Evolutionary conservation across 192 early-diverging fungal genomes (phyloP), one percentile per base, ranked within the genome.

Genomic region (Podila horticola): DNA sequence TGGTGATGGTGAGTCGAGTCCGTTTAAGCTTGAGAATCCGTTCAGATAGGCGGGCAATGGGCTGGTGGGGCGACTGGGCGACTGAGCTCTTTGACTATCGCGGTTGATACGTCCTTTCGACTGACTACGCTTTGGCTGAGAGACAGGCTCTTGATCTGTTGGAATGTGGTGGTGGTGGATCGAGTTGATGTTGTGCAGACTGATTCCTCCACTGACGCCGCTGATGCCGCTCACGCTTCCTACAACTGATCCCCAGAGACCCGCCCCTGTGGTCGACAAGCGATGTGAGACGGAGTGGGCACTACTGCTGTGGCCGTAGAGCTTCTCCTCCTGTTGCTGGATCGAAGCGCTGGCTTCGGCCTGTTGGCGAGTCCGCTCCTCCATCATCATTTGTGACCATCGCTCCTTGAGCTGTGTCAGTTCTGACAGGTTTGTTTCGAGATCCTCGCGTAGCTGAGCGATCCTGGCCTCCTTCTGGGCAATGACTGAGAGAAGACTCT

Each of bases 311-410:
- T 66, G 67, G 15, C 75, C 75, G 55, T 77, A 66, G 10, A 58
- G 58, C 0, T 71, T 63, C 7, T 69, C 33, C 17, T 79, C 68
- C 49, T 79, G 76, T 20, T 79, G 64, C 55, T 79, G 76, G 20
- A 79, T 79, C 61, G 76, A 58, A 0, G 75, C 75, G 15, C 65
- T 71, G 65, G 70, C 75, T 26, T 79, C 75, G 0, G 75, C 75
- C 26, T 79, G 75, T 38, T 72, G 70, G 22, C 76, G 64, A 15
- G 49, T 72, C 13, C 76, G 69, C 41, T 79, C 76, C 38, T 79
- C 76, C 30, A 79, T 63, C 76, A 79, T 79, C 76, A 79, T 79
- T 31, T 79, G 76, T 15, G 76, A 79, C 76, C 76, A 79, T 12
- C 76, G 69, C 33, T 79, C 76, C 70, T 79, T 79, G 70, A 79